phyloP scores from a whole-genome alignment of 2,329 filamentous ascomycete species.

The Colletotrichum tabaci region DNA sequence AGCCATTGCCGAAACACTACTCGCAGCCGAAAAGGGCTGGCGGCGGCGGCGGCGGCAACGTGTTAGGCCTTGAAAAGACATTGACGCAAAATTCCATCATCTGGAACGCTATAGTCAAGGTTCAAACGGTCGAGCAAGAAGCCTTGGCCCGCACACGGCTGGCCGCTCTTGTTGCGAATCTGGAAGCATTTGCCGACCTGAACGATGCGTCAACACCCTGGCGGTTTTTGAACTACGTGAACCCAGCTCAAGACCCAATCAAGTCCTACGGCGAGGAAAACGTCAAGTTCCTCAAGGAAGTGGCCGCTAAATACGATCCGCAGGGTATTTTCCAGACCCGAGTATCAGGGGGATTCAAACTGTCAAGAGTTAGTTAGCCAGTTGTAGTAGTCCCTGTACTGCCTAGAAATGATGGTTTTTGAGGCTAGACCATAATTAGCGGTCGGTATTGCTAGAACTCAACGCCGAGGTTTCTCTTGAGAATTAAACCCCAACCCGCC shows the following conservation, averaged over 20 bases:
- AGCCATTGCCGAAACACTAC: conserved; percentile 37
- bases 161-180: conserved; percentile 61
- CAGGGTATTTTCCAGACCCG: conserved; percentile 52
- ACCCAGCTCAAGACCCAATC: conserved; percentile 54
- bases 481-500: too few relatives aligned
- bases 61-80: conserved; percentile 50
- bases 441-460: too few relatives aligned
- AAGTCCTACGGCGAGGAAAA: conserved; percentile 55
- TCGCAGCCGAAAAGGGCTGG: too few relatives aligned
- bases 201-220: conserved; percentile 57
- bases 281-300: conserved; percentile 49
- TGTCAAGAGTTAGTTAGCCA: too few relatives aligned
- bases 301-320: conserved; percentile 52
- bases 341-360: too few relatives aligned
- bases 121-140: conserved; percentile 54
- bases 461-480: too few relatives aligned
- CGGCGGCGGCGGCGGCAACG: conserved; percentile 49
- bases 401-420: too few relatives aligned
- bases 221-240: too few relatives aligned
- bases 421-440: too few relatives aligned
- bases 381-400: too few relatives aligned
- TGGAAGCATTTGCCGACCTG: conserved; percentile 66
- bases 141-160: conserved; percentile 55
- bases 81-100: conserved; percentile 52
- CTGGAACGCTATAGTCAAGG: conserved; percentile 57